These are phyloP conservation scores for Hyphopichia wangnamkhiaoensis DNA, from an alignment of 1,139 yeast species.

Conservation along the genomic window DNA sequence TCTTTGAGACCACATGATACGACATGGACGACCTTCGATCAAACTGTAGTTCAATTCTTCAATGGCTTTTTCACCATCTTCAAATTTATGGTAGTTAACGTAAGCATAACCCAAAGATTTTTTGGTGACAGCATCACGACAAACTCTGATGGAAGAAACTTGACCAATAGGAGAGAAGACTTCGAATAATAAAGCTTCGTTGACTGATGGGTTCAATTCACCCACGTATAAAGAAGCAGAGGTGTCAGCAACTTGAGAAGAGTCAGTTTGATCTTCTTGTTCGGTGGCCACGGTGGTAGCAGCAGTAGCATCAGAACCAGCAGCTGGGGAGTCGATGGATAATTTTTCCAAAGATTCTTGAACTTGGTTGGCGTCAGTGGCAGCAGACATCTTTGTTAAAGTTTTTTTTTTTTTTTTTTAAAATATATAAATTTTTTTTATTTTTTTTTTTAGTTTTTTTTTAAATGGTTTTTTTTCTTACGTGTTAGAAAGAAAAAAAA, in stretches of 20 bases:
- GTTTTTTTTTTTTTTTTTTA: constrained; percentile 13
- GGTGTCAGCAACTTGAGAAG: constrained; percentile 46
- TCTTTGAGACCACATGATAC: constrained; percentile 99
- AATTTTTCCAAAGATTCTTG: constrained; percentile 60
- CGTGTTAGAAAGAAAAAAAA: too few species aligned
- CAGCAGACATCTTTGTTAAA: constrained; percentile 44
- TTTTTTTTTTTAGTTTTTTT: constrained; percentile 2
- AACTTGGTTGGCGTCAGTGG: constrained; percentile 48
- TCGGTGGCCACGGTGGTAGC: constrained; percentile 22
- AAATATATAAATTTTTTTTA: constrained; percentile 1
- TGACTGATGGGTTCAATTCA: constrained; percentile 89
- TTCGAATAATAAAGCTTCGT: constrained; percentile 94
- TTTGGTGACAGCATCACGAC: constrained; percentile 98
- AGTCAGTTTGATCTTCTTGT: constrained; percentile 29
- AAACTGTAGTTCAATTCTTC: constrained; percentile 93
- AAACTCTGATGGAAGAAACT: constrained; percentile 95
- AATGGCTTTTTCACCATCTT: constrained; percentile 92
- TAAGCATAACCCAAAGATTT: constrained; percentile 98
- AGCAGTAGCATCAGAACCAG: constrained; percentile 35
- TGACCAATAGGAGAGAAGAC: constrained; percentile 94
- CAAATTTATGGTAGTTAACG: constrained; percentile 89
- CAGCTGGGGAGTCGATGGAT: constrained; percentile 39
- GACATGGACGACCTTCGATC: constrained; percentile 95
- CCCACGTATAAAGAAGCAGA: constrained; percentile 96
- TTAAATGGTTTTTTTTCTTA: background rate